phyloP scores from a whole-genome alignment of 2,329 filamentous ascomycete genomes.

The Bipolaris gigantea region DNA sequence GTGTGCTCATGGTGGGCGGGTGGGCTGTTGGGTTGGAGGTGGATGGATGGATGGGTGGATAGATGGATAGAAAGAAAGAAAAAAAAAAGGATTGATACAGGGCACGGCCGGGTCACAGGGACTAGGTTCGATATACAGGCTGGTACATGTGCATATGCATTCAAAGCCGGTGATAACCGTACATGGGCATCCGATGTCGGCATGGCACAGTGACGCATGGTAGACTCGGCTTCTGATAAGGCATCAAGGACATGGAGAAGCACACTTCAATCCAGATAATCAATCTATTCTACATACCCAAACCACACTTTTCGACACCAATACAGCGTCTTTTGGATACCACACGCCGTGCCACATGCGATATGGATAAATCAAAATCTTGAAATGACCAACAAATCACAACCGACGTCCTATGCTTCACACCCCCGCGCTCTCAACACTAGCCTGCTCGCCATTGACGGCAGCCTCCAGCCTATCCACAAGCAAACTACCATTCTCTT shows the following conservation, averaged over 20 bases:
- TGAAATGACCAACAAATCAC: background rate
- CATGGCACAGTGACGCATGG: too few species aligned
- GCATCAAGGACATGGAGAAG: too few species aligned
- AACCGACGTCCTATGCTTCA: conserved; percentile 1
- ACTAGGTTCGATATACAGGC: background rate
- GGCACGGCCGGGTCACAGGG: background rate
- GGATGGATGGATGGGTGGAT: background rate
- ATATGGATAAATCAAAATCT: background rate
- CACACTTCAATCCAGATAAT: background rate
- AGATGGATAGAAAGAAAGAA: too few species aligned
- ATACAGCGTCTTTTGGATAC: background rate
- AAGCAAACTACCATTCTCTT: conserved; percentile 20
- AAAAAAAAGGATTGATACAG: background rate
- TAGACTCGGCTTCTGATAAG: too few species aligned
- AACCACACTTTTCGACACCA: background rate
- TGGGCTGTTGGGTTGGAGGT: background rate
- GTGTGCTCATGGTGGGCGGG: background rate
- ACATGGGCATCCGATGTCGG: conserved; percentile 6
- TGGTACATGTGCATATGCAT: background rate
- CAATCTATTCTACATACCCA: background rate
- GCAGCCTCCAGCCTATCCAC: conserved; percentile 35
- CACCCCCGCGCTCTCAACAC: conserved; percentile 24
- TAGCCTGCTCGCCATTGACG: conserved; percentile 30
- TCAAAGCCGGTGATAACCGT: conserved; percentile 13
- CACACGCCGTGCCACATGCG: background rate